phyloP scores from a whole-genome alignment of 371 early-diverging fungal species.

The Mucor plumbeus region DNA sequence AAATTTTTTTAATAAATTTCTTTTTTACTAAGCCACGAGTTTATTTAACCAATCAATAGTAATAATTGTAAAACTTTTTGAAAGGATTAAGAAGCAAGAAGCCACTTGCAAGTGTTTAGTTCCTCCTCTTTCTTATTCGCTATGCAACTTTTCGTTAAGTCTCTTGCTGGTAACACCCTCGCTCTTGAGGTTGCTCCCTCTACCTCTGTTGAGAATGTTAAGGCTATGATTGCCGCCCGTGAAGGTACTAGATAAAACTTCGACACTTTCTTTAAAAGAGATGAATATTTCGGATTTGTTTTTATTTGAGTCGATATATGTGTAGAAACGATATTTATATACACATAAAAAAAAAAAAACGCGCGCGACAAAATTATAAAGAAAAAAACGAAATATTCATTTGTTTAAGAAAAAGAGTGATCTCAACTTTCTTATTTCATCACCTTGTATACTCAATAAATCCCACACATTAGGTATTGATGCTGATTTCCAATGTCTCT shows the following conservation, averaged over 20 bases:
- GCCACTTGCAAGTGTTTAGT: slow-evolving; percentile 10
- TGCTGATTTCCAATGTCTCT: slow-evolving; percentile 90
- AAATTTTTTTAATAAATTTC: background rate
- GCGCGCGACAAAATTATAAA: background rate
- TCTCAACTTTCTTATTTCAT: too few relatives aligned
- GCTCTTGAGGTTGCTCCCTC: slow-evolving; percentile 78
- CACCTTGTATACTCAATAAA: background rate
- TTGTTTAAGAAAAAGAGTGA: background rate
- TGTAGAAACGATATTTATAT: background rate
- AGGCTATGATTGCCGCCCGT: slow-evolving; percentile 89
- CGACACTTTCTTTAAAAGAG: background rate
- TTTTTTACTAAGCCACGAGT: background rate
- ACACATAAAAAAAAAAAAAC: background rate
- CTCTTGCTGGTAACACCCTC: slow-evolving; percentile 84
- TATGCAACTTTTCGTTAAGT: slow-evolving; percentile 91
- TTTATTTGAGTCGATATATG: background rate
- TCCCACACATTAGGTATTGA: slow-evolving; percentile 72
- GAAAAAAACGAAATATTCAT: background rate
- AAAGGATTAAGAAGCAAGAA: slow-evolving; percentile 10
- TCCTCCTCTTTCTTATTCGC: slow-evolving; percentile 25
- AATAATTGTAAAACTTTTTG: slow-evolving; percentile 10
- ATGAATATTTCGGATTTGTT: background rate
- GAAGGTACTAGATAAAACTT: slow-evolving; percentile 63
- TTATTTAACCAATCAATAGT: slow-evolving; percentile 3
- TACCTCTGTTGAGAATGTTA: slow-evolving; percentile 84